Conservation (phyloP, 306 rosid species). For the Vigna trinervia region DNA sequence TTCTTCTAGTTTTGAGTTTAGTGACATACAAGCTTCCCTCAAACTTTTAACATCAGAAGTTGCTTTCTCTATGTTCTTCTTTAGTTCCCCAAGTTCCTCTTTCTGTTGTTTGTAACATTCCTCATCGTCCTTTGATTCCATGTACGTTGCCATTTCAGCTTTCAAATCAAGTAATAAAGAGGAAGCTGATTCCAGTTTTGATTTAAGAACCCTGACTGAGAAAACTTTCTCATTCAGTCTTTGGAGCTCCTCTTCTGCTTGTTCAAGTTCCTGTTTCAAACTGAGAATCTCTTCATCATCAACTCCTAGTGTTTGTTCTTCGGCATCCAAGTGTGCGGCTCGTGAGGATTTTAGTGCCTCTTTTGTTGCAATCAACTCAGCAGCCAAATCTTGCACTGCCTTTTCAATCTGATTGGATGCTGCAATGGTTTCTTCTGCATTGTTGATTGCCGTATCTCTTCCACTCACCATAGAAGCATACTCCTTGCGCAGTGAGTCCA, state of each 20-base stretch:
- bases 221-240: conserved; percentile 65
- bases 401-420: conserved; percentile 80
- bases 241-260: conserved; percentile 75
- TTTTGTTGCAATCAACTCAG: conserved; percentile 73
- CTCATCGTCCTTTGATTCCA: conserved; percentile 75
- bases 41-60: conserved; percentile 66
- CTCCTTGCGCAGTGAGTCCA: conserved; percentile 62
- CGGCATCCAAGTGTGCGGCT: conserved; percentile 65
- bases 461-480: conserved; percentile 66
- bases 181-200: conserved; percentile 74
- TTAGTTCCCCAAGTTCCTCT: conserved; percentile 74
- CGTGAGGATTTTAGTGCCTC: conserved; percentile 70
- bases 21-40: conserved; percentile 69
- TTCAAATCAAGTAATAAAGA: conserved; percentile 72
- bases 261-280: conserved; percentile 71
- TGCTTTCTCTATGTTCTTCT: conserved; percentile 73
- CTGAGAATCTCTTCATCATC: conserved; percentile 65
- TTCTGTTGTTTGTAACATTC: conserved; percentile 44
- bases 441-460: conserved; percentile 63
- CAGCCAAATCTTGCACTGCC: conserved; percentile 69
- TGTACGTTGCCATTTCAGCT: conserved; percentile 73
- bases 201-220: conserved; percentile 72
- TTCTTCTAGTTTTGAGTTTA: conserved; percentile 67
- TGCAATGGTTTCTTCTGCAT: conserved; percentile 77
- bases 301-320: conserved; percentile 68